Percentiles rank a stretch among this genome's conserved stretches.
These are phyloP conservation scores for Hypoxylon sp. DNA, from an alignment of 2,329 filamentous ascomycete species.

Conservation along the genomic window DNA sequence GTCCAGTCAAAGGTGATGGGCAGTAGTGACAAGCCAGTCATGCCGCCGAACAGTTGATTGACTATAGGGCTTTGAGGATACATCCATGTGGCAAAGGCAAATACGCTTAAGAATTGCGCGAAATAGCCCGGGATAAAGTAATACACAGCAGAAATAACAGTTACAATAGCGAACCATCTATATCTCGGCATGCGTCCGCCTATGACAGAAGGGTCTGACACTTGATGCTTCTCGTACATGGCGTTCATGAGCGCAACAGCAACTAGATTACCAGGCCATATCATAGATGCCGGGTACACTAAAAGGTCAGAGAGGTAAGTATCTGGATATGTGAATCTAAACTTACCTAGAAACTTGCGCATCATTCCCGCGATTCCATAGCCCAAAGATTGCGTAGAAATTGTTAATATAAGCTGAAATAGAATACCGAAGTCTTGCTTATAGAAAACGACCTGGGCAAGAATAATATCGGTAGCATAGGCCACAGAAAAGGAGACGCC, in stretches of 20 bases:
- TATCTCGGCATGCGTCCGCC: constrained; percentile 74
- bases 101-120: constrained; percentile 73
- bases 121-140: constrained; percentile 76
- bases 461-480: constrained; percentile 77
- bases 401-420: constrained; percentile 72
- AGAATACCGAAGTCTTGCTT: constrained; percentile 72
- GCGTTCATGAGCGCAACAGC: constrained; percentile 74
- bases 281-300: constrained; percentile 75
- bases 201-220: constrained; percentile 59
- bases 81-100: constrained; percentile 77
- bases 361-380: constrained; percentile 76
- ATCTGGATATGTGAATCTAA: neutral
- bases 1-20: constrained; percentile 83
- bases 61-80: constrained; percentile 72
- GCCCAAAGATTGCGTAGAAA: constrained; percentile 74
- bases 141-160: constrained; percentile 67
- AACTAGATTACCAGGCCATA: constrained; percentile 75
- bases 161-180: constrained; percentile 68
- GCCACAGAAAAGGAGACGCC: constrained; percentile 74
- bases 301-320: constrained; percentile 8
- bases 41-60: constrained; percentile 78
- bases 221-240: constrained; percentile 70
- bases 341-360: constrained; percentile 67
- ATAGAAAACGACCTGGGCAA: constrained; percentile 77
- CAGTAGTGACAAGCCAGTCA: constrained; percentile 71